These are phyloP conservation scores for Silene vulgaris DNA, from an alignment of 179 eudicot genomes.

Conservation along the genomic window DNA sequence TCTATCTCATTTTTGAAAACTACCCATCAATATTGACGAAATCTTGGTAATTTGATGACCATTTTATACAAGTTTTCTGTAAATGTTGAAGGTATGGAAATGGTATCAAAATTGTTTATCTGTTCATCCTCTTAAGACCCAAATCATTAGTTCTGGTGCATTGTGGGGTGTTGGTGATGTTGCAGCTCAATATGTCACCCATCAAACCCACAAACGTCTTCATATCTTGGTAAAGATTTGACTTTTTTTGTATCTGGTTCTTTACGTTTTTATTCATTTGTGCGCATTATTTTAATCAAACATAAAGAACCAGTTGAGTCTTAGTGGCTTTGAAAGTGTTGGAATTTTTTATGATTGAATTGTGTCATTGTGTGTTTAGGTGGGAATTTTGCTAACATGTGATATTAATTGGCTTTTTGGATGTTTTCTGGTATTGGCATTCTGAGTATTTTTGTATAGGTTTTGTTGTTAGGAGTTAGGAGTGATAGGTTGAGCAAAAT, in stretches of 20 bases:
- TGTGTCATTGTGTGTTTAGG: neutral
- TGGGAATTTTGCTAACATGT: no score
- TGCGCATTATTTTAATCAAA: no score
- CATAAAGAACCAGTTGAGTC: no score
- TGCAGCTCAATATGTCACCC: constrained; percentile 40
- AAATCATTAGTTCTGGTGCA: constrained; percentile 35
- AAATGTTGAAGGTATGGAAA: constrained; percentile 39
- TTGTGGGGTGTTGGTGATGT: constrained; percentile 41
- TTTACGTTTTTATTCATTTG: neutral
- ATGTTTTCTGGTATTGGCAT: neutral
- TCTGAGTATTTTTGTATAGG: neutral
- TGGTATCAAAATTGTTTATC: constrained; percentile 43
- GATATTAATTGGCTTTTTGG: constrained; percentile 3
- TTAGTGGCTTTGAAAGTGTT: neutral
- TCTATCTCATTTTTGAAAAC: neutral
- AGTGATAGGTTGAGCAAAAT: neutral
- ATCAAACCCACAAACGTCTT: constrained; percentile 25
- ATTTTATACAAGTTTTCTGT: neutral
- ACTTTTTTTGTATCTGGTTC: no score
- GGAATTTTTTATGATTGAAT: neutral
- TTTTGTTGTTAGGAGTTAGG: neutral
- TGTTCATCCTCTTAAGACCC: constrained; percentile 43
- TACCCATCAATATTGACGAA: neutral
- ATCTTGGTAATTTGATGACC: neutral
- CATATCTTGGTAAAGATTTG: constrained; percentile 21